Evolutionary conservation across 2,329 filamentous ascomycete genomes (phyloP), one percentile per base, ranked within the genome.

Genomic region (Allantophomopsis lycopodina): DNA sequence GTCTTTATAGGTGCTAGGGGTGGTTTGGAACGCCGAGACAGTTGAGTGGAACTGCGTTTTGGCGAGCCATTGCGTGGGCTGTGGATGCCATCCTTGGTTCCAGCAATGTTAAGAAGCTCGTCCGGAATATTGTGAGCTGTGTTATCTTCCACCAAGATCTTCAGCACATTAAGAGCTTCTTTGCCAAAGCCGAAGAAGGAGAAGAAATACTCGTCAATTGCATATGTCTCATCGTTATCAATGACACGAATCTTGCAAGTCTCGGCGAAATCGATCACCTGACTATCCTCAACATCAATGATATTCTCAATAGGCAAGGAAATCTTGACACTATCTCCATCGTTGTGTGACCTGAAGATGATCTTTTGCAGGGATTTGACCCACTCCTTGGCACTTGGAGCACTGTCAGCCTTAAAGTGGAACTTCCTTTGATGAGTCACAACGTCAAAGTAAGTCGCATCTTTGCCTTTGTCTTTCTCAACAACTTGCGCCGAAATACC

Each of bases 141-240:
- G 2, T 54, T 56, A 35, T 56, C 55, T 37, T 55, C 55, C 4
- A 56, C 54, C 13, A 57, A 41, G 21, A 54, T 52, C 37, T 48
- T 83, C 38, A 98, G 66, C 2, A 91, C 72, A 37, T 79, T 76
- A 46, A 94, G 75, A 12, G 86, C 89, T 50, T 94, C 84, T 51
- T 83, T 78, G 6, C 87, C 87, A 46, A 79, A 79, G 48, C 76
- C 82, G 57, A 95, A 94, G 60, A 96, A 96, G 0, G 88, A 91
- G 58, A 98, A 96, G 57, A 93, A 96, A 57, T 96, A 95, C 77
- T 88, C 91, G 52, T 98, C 91, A 46, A 96, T 84, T 2, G 88
- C 88, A 60, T 83, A 96, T 0, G 86, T 93, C 59, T 95, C 89
- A 47, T 91, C 85, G 47, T 87, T 93, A 54, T 95, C 88, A 41